Conservation (phyloP, 108 stramenopile genomes). For the Skeletonema potamos region DNA sequence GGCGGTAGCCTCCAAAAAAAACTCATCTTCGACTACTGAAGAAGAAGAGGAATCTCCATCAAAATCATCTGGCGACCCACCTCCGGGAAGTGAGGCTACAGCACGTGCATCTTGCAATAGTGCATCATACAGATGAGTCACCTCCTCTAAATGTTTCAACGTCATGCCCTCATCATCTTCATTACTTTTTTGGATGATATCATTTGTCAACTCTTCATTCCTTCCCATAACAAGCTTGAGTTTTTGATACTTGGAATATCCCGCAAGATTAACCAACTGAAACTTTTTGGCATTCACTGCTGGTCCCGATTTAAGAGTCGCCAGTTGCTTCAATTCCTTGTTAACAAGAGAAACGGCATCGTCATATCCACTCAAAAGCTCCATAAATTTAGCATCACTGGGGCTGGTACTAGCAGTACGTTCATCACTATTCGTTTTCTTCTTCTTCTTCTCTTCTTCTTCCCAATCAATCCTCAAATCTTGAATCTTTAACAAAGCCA, state of each 20-base stretch:
- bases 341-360: conserved; percentile 63
- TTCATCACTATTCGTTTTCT: neutral
- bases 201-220: conserved; percentile 52
- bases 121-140: conserved; percentile 77
- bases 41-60: conserved; percentile 1
- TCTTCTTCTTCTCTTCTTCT: conserved; percentile 18
- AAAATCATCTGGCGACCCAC: conserved; percentile 32
- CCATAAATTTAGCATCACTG: conserved; percentile 53
- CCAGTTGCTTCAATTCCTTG: conserved; percentile 46
- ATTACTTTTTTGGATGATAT: conserved; percentile 26
- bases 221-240: conserved; percentile 50
- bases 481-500: conserved; percentile 31
- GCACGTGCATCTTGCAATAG: conserved; percentile 75
- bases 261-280: conserved; percentile 58
- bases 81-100: conserved; percentile 52
- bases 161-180: conserved; percentile 19
- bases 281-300: conserved; percentile 70
- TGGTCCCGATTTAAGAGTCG: conserved; percentile 59
- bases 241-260: conserved; percentile 72
- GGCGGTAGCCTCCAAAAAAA: conserved; percentile 73
- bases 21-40: conserved; percentile 65
- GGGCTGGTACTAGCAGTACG: neutral
- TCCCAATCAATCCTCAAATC: conserved; percentile 34
- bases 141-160: conserved; percentile 52
- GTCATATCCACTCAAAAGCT: conserved; percentile 66